Evolutionary conservation across 2,329 filamentous ascomycete genomes (phyloP).

Genomic region (Aspergillus fijiensis): DNA sequence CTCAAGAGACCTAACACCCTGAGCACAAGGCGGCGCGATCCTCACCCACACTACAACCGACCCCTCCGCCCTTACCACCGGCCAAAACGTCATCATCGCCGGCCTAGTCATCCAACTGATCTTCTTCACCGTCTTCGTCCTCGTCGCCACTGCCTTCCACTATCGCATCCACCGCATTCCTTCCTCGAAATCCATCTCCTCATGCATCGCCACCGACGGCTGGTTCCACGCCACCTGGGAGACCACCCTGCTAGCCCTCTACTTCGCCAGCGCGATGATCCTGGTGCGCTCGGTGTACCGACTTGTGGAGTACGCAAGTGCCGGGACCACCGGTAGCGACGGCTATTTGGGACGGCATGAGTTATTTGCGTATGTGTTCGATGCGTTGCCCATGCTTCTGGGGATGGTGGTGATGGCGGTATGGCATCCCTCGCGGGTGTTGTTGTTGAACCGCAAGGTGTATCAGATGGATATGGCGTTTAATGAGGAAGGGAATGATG

Average conservation of each 20-base stretch:
- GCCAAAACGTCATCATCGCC: constrained; percentile 50
- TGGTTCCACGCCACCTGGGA: constrained; percentile 10
- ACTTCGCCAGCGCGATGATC: constrained; percentile 19
- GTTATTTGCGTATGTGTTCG: constrained; percentile 24
- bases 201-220: background rate
- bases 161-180: constrained; percentile 38
- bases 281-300: constrained; percentile 25
- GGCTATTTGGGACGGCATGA: constrained; percentile 25
- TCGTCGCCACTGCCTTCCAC: constrained; percentile 53
- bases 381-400: constrained; percentile 17
- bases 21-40: constrained; percentile 19
- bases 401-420: constrained; percentile 8
- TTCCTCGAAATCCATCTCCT: constrained; percentile 18
- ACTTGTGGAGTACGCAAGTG: constrained; percentile 21
- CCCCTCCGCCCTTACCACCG: constrained; percentile 5
- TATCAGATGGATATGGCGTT: background rate
- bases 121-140: constrained; percentile 57
- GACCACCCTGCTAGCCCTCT: constrained; percentile 10
- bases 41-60: constrained; percentile 10
- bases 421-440: constrained; percentile 9
- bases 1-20: background rate
- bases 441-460: background rate
- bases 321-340: constrained; percentile 14
- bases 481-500: background rate
- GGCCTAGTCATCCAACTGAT: constrained; percentile 60